Base-by-base conservation (phyloP, 1,284 basidiomycete genomes). In the Trametes versicolor region DNA sequence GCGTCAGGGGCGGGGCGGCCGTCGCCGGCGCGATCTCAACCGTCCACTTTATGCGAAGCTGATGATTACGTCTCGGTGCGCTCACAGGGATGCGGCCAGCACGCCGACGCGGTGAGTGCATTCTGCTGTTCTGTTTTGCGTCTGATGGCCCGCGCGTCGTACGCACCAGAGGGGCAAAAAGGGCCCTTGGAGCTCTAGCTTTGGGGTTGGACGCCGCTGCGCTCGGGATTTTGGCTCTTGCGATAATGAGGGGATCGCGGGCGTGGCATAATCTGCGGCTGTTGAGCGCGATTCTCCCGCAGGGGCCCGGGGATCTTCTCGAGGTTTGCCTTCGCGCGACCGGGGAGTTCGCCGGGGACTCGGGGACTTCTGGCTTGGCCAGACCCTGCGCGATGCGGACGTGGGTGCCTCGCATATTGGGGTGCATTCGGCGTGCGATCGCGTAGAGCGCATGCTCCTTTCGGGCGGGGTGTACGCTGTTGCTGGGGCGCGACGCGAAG, bases 61-160 rank as follows among this genome's bases (percentile, higher is more conserved):
- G 41, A 25, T 21, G 27, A 37, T 56, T 37, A 56, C 41, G 39
- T 55, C 25, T 34, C 17, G 10, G 29, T 47, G n/a, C 12, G n/a
- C 36, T 23, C 13, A 32, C 79, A 92, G 91, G 91, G 91, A 64
- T 92, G 91, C 67, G 90, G 91, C 19, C 70, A 73, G 65, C 90
- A 92, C 76, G 83, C 84, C 72, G 86, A 90, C 62, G 70, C 80
- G 74, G 91, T 90, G 75, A 83, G 87, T 81, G 21, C 63, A 49
- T 51, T 61, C 58, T 60, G 70, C 70, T 68, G 25, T 52, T 27
- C 43, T 57, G 60, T 36, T 51, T 55, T 60, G 52, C 53, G 36
- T 49, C 48, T 49, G 48, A 25, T 49, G 25, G 48, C 1, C 27
- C 34, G 60, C 27, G 53, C 52, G 48, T 43, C n/a, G 45, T 17